Conservation (phyloP, 352 stramenopile species). For the Saprolegnia diclina region DNA sequence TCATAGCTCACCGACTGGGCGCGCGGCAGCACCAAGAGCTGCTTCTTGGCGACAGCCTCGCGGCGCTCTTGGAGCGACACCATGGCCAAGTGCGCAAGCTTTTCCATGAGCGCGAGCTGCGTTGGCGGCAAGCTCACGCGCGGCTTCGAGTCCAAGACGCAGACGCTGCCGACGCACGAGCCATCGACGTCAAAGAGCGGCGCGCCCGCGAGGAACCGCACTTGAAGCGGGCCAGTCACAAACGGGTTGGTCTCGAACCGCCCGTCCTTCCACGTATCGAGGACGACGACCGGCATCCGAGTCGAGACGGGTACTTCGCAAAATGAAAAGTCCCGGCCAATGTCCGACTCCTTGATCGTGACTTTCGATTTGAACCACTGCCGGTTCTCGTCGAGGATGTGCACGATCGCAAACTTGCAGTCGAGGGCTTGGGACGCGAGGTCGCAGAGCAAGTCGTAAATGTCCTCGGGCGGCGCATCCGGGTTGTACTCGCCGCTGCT, state of each 20-base stretch:
- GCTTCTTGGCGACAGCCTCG: conserved; percentile 53
- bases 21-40: conserved; percentile 41
- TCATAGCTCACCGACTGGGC: conserved; percentile 28
- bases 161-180: conserved; percentile 68
- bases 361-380: conserved; percentile 93
- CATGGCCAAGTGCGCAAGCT: conserved; percentile 76
- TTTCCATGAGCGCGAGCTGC: conserved; percentile 81
- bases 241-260: conserved; percentile 87
- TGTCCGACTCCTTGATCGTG: conserved; percentile 66
- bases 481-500: conserved; percentile 26
- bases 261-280: conserved; percentile 82
- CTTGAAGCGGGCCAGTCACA: conserved; percentile 82
- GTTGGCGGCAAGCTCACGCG: conserved; percentile 57
- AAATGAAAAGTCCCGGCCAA: conserved; percentile 81
- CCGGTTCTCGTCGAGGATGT: conserved; percentile 89
- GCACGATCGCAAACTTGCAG: conserved; percentile 78
- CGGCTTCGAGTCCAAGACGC: conserved; percentile 69
- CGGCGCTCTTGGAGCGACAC: conserved; percentile 81
- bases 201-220: conserved; percentile 92
- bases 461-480: conserved; percentile 36
- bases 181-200: conserved; percentile 85
- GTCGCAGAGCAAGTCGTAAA: conserved; percentile 80
- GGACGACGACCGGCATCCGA: conserved; percentile 74
- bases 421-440: conserved; percentile 64
- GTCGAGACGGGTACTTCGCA: conserved; percentile 75